Percentiles rank a stretch among this genome's conserved stretches.
phyloP scores from a whole-genome alignment of 768 basidiomycete species.

The Pisolithus tinctorius region DNA sequence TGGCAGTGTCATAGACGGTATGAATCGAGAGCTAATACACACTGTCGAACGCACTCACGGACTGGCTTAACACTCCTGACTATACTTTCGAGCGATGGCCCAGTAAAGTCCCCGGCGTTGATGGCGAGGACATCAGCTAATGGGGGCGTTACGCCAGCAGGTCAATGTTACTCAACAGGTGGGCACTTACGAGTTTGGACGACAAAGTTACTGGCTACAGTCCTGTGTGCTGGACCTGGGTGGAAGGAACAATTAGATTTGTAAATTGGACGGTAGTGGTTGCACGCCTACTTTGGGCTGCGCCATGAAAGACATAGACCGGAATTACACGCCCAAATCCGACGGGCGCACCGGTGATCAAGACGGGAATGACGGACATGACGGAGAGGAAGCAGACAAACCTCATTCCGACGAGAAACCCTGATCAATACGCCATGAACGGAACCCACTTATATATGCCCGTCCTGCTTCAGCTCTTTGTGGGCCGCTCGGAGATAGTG shows the following conservation, averaged over 20 bases:
- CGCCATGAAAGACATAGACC: not conserved
- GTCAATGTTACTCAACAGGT: not conserved
- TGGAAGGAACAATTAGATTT: too few relatives aligned
- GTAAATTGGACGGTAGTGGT: too few relatives aligned
- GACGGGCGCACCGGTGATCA: not conserved
- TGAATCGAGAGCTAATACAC: too few relatives aligned
- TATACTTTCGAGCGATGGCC: not conserved
- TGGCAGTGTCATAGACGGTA: not conserved
- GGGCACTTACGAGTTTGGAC: not conserved
- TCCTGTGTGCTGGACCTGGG: too few relatives aligned
- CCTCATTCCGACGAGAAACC: not conserved
- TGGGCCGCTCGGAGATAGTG: too few relatives aligned
- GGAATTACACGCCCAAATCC: not conserved
- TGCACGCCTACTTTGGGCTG: too few relatives aligned
- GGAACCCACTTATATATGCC: too few relatives aligned
- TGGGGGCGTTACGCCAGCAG: not conserved
- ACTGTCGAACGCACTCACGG: not conserved
- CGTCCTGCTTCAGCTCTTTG: too few relatives aligned
- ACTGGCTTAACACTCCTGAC: slow-evolving; percentile 1
- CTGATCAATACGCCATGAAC: too few relatives aligned
- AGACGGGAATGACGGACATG: not conserved
- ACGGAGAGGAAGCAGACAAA: not conserved
- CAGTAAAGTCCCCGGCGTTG: not conserved
- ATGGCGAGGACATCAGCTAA: not conserved
- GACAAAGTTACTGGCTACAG: not conserved